Evolutionary conservation across 2,329 filamentous ascomycete genomes (phyloP).

Genomic region (Hypoxylon sp.): DNA sequence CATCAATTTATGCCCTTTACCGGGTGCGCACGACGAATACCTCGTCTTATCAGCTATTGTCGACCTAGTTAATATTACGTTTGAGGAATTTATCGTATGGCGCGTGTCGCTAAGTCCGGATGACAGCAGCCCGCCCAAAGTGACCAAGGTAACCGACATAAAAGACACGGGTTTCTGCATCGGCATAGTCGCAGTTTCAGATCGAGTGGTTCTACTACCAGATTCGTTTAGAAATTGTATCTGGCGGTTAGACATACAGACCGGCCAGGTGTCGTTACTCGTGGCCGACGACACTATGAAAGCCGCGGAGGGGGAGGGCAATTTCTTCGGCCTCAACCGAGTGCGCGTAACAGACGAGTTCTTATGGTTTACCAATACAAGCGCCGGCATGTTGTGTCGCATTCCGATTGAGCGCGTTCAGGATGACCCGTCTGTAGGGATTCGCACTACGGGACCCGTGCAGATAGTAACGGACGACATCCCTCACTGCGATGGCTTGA

Average conservation of each 20-base stretch:
- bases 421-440: slow-evolving; percentile 36
- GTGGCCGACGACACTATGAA: slow-evolving; percentile 47
- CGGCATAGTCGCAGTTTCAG: slow-evolving; percentile 43
- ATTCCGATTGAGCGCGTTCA: slow-evolving; percentile 45
- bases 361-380: slow-evolving; percentile 51
- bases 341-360: slow-evolving; percentile 44
- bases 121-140: slow-evolving; percentile 46
- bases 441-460: slow-evolving; percentile 44
- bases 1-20: slow-evolving; percentile 47
- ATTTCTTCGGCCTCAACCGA: slow-evolving; percentile 50
- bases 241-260: slow-evolving; percentile 48
- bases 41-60: slow-evolving; percentile 45
- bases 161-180: slow-evolving; percentile 43
- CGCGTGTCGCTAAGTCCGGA: slow-evolving; percentile 47
- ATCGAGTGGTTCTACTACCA: slow-evolving; percentile 47
- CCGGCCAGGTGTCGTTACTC: slow-evolving; percentile 42
- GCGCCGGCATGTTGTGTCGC: slow-evolving; percentile 47
- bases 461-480: slow-evolving; percentile 45
- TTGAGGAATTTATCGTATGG: slow-evolving; percentile 47
- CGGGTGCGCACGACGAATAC: slow-evolving; percentile 48
- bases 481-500: slow-evolving; percentile 49
- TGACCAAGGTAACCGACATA: slow-evolving; percentile 43
- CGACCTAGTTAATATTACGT: slow-evolving; percentile 50
- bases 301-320: slow-evolving; percentile 33
- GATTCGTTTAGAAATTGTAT: slow-evolving; percentile 47